Conservation (phyloP, 257 asterid species). For the Vinca minor region DNA sequence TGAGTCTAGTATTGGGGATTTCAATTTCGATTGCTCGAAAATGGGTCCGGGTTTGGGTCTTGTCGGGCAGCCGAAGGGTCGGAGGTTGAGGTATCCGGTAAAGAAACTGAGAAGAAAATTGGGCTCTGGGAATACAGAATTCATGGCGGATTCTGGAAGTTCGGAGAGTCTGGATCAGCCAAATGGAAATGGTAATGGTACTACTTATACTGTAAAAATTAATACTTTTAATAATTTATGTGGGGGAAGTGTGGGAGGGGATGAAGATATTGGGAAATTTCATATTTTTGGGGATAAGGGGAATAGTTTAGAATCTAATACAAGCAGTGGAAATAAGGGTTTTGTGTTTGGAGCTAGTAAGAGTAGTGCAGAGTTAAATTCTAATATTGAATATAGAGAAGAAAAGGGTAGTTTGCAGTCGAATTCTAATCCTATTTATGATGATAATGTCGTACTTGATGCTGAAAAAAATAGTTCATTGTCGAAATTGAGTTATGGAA, state of each 20-base stretch:
- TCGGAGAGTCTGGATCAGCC: constrained; percentile 20
- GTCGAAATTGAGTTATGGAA: constrained; percentile 18
- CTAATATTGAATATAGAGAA: constrained; percentile 11
- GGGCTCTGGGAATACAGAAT: neutral
- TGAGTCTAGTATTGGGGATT: neutral
- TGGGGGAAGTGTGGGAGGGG: constrained; percentile 17
- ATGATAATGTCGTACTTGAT: constrained; percentile 19
- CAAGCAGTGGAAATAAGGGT: constrained; percentile 12
- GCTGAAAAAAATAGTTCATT: constrained; percentile 21
- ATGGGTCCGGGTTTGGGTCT: constrained; percentile 17
- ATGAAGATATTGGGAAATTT: constrained; percentile 18
- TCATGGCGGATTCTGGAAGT: neutral
- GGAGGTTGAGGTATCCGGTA: constrained; percentile 11
- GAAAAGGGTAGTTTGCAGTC: constrained; percentile 16
- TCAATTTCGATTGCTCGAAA: constrained; percentile 18
- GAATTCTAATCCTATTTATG: constrained; percentile 6
- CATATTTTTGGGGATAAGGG: constrained; percentile 5
- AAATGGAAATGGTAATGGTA: constrained; percentile 20
- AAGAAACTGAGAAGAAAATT: constrained; percentile 15
- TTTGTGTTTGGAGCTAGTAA: constrained; percentile 5
- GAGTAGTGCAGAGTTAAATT: constrained; percentile 1
- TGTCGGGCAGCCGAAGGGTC: constrained; percentile 16
- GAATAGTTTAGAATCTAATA: neutral
- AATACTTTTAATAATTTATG: constrained; percentile 17
- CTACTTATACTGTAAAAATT: constrained; percentile 1